phyloP scores from a whole-genome alignment of 768 basidiomycete genomes.

The Clitopilus hobsonii region DNA sequence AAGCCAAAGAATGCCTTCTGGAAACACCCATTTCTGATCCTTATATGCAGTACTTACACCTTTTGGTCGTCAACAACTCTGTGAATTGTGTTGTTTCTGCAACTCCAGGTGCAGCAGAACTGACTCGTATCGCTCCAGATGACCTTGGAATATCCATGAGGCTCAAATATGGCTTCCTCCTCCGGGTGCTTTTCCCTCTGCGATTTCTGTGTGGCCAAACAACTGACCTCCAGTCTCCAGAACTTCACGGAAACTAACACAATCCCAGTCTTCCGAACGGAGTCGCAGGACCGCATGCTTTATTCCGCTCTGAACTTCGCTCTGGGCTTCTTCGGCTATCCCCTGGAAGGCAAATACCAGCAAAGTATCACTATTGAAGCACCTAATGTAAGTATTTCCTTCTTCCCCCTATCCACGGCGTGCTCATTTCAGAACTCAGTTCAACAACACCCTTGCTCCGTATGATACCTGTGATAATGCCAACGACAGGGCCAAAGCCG shows the following conservation, averaged over 20 bases:
- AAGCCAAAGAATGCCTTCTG: slow-evolving; percentile 6
- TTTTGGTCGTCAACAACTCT: slow-evolving; percentile 84
- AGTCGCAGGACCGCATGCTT: slow-evolving; percentile 75
- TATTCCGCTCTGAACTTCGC: slow-evolving; percentile 64
- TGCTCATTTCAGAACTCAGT: slow-evolving; percentile 32
- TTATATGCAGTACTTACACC: slow-evolving; percentile 71
- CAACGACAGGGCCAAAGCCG: slow-evolving; percentile 33
- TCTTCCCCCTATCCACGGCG: neutral
- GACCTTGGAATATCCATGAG: slow-evolving; percentile 68
- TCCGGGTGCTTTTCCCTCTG: slow-evolving; percentile 37
- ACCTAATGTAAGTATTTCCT: slow-evolving; percentile 37
- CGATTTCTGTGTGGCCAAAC: neutral
- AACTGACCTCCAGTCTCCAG: slow-evolving; percentile 19
- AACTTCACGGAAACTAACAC: slow-evolving; percentile 57
- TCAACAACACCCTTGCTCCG: slow-evolving; percentile 84
- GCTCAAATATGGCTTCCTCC: slow-evolving; percentile 74
- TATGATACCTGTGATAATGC: slow-evolving; percentile 81
- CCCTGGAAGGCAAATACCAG: slow-evolving; percentile 67
- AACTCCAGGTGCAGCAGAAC: neutral
- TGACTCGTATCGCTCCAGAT: too few species aligned
- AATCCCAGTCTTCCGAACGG: slow-evolving; percentile 76
- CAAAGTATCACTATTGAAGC: slow-evolving; percentile 74
- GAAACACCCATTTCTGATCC: slow-evolving; percentile 1
- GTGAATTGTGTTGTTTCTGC: slow-evolving; percentile 31
- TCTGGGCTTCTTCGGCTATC: slow-evolving; percentile 74